phyloP scores from a whole-genome alignment of 345 rosid genomes.

The Cardiospermum halicacabum region DNA sequence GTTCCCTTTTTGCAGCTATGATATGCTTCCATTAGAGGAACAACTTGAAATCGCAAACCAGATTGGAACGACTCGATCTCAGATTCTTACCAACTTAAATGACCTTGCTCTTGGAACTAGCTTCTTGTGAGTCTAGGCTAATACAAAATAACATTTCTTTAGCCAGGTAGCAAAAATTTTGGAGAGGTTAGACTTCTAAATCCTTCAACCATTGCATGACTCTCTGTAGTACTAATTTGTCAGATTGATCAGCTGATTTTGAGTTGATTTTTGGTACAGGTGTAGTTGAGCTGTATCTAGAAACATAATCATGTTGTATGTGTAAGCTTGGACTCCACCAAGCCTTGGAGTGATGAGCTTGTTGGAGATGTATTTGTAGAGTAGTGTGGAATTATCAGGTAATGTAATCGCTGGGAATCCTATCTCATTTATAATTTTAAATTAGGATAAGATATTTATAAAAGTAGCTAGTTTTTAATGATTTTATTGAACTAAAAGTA shows the following conservation, averaged over 20 bases:
- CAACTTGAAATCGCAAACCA: conserved; percentile 84
- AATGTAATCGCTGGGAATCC: conserved; percentile 19
- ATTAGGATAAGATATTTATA: no score
- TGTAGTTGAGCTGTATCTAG: neutral
- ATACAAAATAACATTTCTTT: neutral
- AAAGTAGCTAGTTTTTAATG: no score
- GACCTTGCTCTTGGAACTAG: conserved; percentile 83
- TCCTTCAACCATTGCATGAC: neutral
- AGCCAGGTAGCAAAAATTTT: neutral
- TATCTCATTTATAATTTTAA: no score
- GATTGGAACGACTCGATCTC: conserved; percentile 82
- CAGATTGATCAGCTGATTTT: neutral
- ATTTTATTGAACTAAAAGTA: no score
- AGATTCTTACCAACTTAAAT: conserved; percentile 66
- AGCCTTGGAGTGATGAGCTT: no score
- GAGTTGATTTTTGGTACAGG: neutral
- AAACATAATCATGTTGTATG: no score
- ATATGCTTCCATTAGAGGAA: conserved; percentile 86
- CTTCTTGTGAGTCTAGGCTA: conserved; percentile 57
- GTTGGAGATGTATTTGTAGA: no score
- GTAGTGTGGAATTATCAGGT: neutral
- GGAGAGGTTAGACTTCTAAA: neutral
- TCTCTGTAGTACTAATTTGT: neutral
- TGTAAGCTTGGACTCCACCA: no score
- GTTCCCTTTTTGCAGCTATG: conserved; percentile 55